These are phyloP conservation scores for Rhizopogon roseolus DNA, from an alignment of 768 basidiomycete genomes.

Conservation along the genomic window DNA sequence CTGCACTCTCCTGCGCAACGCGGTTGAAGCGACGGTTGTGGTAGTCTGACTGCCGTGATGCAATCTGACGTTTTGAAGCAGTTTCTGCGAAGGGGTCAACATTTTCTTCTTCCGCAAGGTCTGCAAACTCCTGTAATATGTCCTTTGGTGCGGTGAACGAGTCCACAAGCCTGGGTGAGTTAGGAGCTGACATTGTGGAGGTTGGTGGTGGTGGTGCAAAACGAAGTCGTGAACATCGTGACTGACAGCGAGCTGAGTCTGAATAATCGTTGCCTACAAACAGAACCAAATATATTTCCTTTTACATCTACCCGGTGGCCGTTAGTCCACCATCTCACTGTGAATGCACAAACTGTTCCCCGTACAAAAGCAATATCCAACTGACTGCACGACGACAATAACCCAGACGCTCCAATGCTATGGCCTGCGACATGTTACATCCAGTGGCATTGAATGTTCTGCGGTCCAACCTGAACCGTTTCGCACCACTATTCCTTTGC, in stretches of 20 bases:
- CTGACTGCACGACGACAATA: no score
- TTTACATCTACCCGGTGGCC: no score
- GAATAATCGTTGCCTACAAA: constrained; percentile 23
- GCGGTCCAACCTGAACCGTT: constrained; percentile 17
- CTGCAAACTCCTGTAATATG: constrained; percentile 88
- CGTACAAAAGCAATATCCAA: no score
- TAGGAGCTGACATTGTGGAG: constrained; percentile 46
- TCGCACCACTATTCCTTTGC: constrained; percentile 16
- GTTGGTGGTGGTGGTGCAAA: constrained; percentile 12
- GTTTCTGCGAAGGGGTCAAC: constrained; percentile 91
- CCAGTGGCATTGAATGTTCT: no score
- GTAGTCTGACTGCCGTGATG: constrained; percentile 90
- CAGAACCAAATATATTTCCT: constrained; percentile 17
- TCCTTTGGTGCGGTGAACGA: constrained; percentile 93
- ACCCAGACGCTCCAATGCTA: no score
- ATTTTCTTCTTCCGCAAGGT: constrained; percentile 91
- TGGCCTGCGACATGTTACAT: no score
- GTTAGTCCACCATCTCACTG: not conserved
- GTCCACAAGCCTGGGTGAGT: constrained; percentile 74
- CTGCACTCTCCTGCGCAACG: constrained; percentile 72
- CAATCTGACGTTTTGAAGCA: constrained; percentile 89
- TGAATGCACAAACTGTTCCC: not conserved
- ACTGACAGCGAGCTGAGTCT: constrained; percentile 20
- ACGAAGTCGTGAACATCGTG: constrained; percentile 5
- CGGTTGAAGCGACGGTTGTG: constrained; percentile 89